phyloP scores from a whole-genome alignment of 257 asterid species.

The Jasminum sambac region DNA sequence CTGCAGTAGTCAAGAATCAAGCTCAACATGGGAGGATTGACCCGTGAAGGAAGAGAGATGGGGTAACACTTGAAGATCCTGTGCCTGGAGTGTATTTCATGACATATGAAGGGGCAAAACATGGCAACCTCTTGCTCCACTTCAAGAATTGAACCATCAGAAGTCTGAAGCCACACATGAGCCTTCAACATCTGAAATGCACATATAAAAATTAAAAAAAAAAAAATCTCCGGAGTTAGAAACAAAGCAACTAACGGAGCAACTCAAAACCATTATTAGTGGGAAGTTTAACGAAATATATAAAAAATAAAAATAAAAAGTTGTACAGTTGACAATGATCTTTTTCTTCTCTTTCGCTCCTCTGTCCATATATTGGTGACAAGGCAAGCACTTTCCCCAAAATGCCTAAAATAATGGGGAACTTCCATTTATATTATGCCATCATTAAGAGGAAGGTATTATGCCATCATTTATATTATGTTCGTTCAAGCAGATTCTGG shows the following conservation, averaged over 20 bases:
- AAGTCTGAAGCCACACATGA: slow-evolving; percentile 80
- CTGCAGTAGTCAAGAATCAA: slow-evolving; percentile 88
- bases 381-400: neutral
- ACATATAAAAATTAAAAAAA: slow-evolving; percentile 17
- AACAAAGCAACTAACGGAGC: neutral
- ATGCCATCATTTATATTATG: too few relatives aligned
- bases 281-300: neutral
- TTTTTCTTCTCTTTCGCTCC: neutral
- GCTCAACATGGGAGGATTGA: slow-evolving; percentile 77
- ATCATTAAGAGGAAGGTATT: neutral
- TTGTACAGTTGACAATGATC: neutral
- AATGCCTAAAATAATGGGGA: neutral
- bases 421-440: neutral
- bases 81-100: slow-evolving; percentile 73
- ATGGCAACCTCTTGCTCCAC: slow-evolving; percentile 90
- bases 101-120: slow-evolving; percentile 81
- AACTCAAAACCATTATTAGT: neutral
- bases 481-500: too few relatives aligned
- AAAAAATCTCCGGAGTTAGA: slow-evolving; percentile 15
- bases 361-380: neutral
- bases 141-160: slow-evolving; percentile 80
- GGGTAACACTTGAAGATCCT: slow-evolving; percentile 89
- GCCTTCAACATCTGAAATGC: slow-evolving; percentile 70
- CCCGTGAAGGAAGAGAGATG: slow-evolving; percentile 85
- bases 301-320: neutral